Evolutionary conservation across 2,329 filamentous ascomycete species (phyloP).

Genomic region (Pseudonectria buxi): DNA sequence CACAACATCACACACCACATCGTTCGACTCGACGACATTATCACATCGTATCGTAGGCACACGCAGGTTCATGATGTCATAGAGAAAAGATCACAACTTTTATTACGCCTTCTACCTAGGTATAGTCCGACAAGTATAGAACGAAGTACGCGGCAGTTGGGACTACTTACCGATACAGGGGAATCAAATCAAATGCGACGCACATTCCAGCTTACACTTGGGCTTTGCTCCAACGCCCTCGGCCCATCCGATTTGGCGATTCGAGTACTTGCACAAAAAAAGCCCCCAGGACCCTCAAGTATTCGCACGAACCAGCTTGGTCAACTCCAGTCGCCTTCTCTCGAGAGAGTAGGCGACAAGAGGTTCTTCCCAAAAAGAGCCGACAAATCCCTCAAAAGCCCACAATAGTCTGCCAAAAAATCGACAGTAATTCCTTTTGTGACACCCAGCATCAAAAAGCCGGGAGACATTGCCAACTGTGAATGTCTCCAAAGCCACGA

Average conservation of each 20-base stretch:
- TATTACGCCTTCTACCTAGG: slow-evolving; percentile 22
- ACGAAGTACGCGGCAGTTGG: slow-evolving; percentile 17
- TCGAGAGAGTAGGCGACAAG: slow-evolving; percentile 6
- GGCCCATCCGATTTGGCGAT: not conserved
- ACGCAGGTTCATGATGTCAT: slow-evolving; percentile 1
- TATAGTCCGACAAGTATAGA: slow-evolving; percentile 11
- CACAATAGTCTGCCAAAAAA: slow-evolving; percentile 21
- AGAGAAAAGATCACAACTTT: slow-evolving; percentile 19
- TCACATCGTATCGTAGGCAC: slow-evolving; percentile 3
- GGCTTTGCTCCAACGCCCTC: not conserved
- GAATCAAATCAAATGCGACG: slow-evolving; percentile 10
- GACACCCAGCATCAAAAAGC: slow-evolving; percentile 29
- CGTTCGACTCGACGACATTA: slow-evolving; percentile 7
- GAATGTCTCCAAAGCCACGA: slow-evolving; percentile 27
- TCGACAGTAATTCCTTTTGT: slow-evolving; percentile 17
- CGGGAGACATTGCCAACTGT: slow-evolving; percentile 12
- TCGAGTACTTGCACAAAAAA: slow-evolving; percentile 15
- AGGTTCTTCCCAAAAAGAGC: slow-evolving; percentile 26
- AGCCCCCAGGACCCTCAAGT: slow-evolving; percentile 34
- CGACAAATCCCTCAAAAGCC: slow-evolving; percentile 36
- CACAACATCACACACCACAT: not conserved
- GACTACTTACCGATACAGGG: slow-evolving; percentile 21
- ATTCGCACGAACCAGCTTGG: slow-evolving; percentile 29
- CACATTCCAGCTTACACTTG: slow-evolving; percentile 10
- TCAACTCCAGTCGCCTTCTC: slow-evolving; percentile 17